Evolutionary conservation across 192 early-diverging fungal genomes (phyloP).

Genomic region (Entomortierella beljakovae): DNA sequence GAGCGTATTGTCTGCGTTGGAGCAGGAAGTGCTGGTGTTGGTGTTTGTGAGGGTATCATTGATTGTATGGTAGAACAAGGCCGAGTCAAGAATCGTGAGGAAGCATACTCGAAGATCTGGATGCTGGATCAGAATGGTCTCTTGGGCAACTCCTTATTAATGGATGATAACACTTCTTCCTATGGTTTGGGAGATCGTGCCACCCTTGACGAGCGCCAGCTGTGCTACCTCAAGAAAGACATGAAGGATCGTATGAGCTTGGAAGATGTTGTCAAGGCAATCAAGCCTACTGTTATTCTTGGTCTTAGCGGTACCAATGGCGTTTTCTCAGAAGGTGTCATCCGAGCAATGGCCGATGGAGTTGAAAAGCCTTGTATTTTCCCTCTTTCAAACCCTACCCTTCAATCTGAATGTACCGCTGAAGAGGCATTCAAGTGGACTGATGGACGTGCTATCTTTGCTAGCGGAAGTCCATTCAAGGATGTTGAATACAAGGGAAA

Average conservation of each 20-base stretch:
- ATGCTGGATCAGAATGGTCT: constrained; percentile 66
- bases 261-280: constrained; percentile 60
- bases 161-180: constrained; percentile 16
- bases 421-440: constrained; percentile 68
- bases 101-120: constrained; percentile 64
- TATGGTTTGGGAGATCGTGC: constrained; percentile 41
- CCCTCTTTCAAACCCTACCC: constrained; percentile 64
- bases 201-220: constrained; percentile 60
- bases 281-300: constrained; percentile 64
- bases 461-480: constrained; percentile 65
- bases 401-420: constrained; percentile 64
- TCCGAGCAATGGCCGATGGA: constrained; percentile 65
- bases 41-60: constrained; percentile 91
- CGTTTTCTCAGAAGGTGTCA: constrained; percentile 62
- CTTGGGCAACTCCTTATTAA: constrained; percentile 52
- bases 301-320: constrained; percentile 62
- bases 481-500: constrained; percentile 62
- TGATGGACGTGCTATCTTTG: constrained; percentile 64
- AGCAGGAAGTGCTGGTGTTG: constrained; percentile 95
- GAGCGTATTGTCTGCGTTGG: constrained; percentile 95
- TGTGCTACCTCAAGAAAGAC: constrained; percentile 59
- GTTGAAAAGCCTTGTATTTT: constrained; percentile 63
- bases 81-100: constrained; percentile 71
- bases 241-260: constrained; percentile 59
- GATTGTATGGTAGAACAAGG: constrained; percentile 83